A percentile compares a stretch with the other conserved stretches of the same genome.
phyloP scores from a whole-genome alignment of 2,329 filamentous ascomycete species.

The Thelonectria discophora region DNA sequence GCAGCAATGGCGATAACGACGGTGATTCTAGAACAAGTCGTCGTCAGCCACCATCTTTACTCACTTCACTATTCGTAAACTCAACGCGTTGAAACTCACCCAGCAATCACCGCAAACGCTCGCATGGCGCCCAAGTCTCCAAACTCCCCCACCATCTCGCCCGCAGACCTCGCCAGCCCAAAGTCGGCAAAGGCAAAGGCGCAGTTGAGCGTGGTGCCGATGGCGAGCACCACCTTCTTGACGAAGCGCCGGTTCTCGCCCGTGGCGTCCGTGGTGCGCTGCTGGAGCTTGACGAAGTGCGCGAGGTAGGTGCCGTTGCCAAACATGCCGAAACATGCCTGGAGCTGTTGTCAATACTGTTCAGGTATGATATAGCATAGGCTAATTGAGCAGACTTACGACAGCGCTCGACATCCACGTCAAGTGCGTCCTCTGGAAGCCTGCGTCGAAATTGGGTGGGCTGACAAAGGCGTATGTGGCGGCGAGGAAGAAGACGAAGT shows the following conservation, averaged over 20 bases:
- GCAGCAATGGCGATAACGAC: not conserved
- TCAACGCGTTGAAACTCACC: not conserved
- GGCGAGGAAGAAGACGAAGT: not conserved
- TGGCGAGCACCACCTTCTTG: not conserved
- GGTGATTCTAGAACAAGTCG: not conserved
- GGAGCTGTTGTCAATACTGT: not conserved
- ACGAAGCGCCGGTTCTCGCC: not conserved
- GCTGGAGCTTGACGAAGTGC: not conserved
- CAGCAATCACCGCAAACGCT: not conserved
- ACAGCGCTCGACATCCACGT: not conserved
- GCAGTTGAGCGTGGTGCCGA: not conserved
- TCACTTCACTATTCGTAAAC: not conserved
- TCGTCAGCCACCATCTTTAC: not conserved
- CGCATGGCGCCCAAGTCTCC: not conserved
- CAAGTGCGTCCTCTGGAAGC: not conserved
- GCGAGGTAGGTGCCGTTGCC: not conserved
- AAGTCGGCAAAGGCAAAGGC: not conserved
- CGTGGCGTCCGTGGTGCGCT: not conserved
- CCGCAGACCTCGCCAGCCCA: not conserved
- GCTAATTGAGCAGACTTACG: not conserved
- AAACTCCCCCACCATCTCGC: not conserved
- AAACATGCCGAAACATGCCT: not conserved
- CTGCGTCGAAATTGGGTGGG: not conserved
- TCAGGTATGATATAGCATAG: not conserved
- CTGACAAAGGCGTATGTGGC: not conserved